Evolutionary conservation across 345 rosid genomes (phyloP).

Genomic region (Cardiospermum halicacabum): DNA sequence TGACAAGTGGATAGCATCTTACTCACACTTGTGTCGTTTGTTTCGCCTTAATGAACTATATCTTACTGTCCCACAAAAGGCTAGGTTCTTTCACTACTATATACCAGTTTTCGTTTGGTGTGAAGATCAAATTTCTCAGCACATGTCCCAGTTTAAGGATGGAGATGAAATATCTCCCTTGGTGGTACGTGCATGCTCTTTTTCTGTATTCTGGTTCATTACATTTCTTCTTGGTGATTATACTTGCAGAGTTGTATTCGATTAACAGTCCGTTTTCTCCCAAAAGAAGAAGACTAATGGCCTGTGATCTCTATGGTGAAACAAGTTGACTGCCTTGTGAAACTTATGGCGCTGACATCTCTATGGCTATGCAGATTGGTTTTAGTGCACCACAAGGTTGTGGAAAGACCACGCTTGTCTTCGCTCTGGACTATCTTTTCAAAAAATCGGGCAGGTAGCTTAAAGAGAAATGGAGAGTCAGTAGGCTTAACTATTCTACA

Average conservation of each 20-base stretch:
- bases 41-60: constrained; percentile 68
- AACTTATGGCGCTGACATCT: constrained; percentile 1
- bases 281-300: no score
- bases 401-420: constrained; percentile 97
- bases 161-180: constrained; percentile 79
- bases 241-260: neutral
- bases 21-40: constrained; percentile 51
- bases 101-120: constrained; percentile 94
- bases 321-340: neutral
- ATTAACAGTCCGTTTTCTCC: no score
- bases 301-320: neutral
- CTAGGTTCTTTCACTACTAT: constrained; percentile 84
- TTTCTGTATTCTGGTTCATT: neutral
- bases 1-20: constrained; percentile 79
- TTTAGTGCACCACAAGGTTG: constrained; percentile 98
- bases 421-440: constrained; percentile 91
- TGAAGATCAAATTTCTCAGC: constrained; percentile 74
- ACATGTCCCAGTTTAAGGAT: constrained; percentile 54
- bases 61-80: constrained; percentile 67
- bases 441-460: constrained; percentile 62
- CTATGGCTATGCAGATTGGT: constrained; percentile 63
- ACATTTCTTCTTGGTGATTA: neutral
- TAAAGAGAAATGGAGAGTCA: constrained; percentile 11
- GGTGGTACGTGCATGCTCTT: constrained; percentile 47
- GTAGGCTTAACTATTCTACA: constrained; percentile 5